Conservation (phyloP, 805 yeast species). For the Cyberlindnera petersonii region DNA sequence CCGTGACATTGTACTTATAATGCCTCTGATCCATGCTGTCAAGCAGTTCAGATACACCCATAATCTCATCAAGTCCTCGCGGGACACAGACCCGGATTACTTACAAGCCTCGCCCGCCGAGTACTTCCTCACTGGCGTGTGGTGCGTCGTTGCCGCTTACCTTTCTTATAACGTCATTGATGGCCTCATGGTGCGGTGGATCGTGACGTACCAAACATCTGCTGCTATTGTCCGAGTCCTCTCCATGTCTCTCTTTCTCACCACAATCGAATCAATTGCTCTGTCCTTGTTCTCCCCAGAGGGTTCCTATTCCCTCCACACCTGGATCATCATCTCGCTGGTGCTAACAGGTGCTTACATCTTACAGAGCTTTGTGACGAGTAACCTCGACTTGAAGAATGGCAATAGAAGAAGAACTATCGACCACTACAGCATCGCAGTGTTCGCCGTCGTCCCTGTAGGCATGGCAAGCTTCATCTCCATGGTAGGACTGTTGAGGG, state of each 20-base stretch:
- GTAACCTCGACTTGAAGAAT: conserved; percentile 50
- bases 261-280: conserved; percentile 65
- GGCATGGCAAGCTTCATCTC: conserved; percentile 93
- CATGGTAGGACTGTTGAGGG: conserved; percentile 78
- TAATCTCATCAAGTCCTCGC: conserved; percentile 3
- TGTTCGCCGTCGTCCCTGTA: conserved; percentile 97
- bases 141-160: conserved; percentile 89
- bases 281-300: conserved; percentile 67
- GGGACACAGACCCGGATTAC: conserved; percentile 4
- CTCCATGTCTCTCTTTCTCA: conserved; percentile 71
- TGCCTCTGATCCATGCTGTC: conserved; percentile 54
- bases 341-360: conserved; percentile 75
- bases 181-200: conserved; percentile 90
- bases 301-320: conserved; percentile 70
- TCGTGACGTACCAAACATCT: conserved; percentile 79
- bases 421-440: conserved; percentile 83
- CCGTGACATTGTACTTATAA: conserved; percentile 70
- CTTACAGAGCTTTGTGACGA: conserved; percentile 83
- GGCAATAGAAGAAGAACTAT: conserved; percentile 52
- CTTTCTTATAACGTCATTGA: conserved; percentile 80
- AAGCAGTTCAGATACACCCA: conserved; percentile 34
- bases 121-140: conserved; percentile 76
- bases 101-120: conserved; percentile 63
- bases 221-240: conserved; percentile 88
- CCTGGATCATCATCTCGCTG: conserved; percentile 91